phyloP scores from a whole-genome alignment of 2,329 filamentous ascomycete genomes.

The Hypoxylon sp. region DNA sequence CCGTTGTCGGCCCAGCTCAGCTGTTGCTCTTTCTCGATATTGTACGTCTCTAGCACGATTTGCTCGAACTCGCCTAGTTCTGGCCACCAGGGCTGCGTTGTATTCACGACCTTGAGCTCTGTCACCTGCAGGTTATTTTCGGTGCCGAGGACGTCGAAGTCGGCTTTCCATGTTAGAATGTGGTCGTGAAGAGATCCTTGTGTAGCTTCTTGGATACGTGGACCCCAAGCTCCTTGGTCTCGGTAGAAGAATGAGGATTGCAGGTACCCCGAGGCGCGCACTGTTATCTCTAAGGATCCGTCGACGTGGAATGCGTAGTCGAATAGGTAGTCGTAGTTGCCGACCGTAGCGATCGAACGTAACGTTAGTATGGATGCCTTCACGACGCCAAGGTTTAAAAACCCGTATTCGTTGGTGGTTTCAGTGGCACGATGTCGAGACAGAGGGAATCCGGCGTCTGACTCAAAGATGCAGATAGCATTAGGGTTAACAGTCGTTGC shows the following conservation, averaged over 20 bases:
- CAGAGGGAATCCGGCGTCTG: constrained; percentile 56
- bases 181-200: constrained; percentile 52
- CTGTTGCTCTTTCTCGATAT: constrained; percentile 49
- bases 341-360: constrained; percentile 59
- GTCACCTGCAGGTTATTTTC: constrained; percentile 51
- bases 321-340: constrained; percentile 61
- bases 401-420: constrained; percentile 49
- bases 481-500: constrained; percentile 52
- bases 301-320: constrained; percentile 56
- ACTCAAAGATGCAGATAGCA: constrained; percentile 59
- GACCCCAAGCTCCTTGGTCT: constrained; percentile 45
- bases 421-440: constrained; percentile 55
- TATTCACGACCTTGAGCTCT: constrained; percentile 49
- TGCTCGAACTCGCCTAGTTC: constrained; percentile 53
- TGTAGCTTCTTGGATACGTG: constrained; percentile 49
- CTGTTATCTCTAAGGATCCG: constrained; percentile 57
- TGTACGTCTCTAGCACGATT: constrained; percentile 52
- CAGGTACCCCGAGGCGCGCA: constrained; percentile 58
- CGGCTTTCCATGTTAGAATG: constrained; percentile 51
- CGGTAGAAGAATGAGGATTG: constrained; percentile 51
- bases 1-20: constrained; percentile 57
- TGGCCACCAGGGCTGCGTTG: constrained; percentile 53
- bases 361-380: constrained; percentile 55
- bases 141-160: constrained; percentile 52
- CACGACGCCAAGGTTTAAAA: constrained; percentile 52